A percentile compares a stretch with the other conserved stretches of the same genome.
Conservation (phyloP, 352 stramenopile species). For the Globisporangium solare region DNA sequence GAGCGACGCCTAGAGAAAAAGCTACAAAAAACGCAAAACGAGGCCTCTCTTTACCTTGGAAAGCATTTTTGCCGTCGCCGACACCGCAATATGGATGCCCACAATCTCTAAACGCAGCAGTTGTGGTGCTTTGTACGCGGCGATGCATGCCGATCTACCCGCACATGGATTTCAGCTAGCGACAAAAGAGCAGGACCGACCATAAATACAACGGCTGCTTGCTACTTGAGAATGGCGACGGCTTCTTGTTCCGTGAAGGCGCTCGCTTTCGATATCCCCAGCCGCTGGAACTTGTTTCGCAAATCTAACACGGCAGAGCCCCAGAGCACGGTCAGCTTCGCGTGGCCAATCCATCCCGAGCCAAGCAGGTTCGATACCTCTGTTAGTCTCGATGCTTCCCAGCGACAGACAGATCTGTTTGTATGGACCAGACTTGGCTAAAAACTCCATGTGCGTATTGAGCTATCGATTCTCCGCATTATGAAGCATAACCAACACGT, state of each 20-base stretch:
- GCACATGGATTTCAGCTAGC: slow-evolving; percentile 2
- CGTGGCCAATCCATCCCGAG: not conserved
- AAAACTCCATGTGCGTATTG: slow-evolving; percentile 41
- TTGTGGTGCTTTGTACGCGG: slow-evolving; percentile 23
- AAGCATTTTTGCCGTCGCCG: slow-evolving; percentile 17
- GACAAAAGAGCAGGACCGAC: too few species aligned
- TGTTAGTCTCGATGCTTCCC: slow-evolving; percentile 35
- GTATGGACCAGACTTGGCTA: slow-evolving; percentile 26
- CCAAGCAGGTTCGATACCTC: slow-evolving; percentile 25
- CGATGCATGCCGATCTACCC: slow-evolving; percentile 21
- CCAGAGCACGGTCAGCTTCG: not conserved
- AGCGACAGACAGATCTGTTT: slow-evolving; percentile 46
- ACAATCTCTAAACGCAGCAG: slow-evolving; percentile 34
- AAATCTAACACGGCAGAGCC: slow-evolving; percentile 25
- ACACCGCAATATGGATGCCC: slow-evolving; percentile 22
- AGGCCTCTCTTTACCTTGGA: slow-evolving; percentile 20
- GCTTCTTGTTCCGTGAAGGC: slow-evolving; percentile 36
- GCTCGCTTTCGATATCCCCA: slow-evolving; percentile 38
- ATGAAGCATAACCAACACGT: not conserved
- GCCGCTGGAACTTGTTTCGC: slow-evolving; percentile 55
- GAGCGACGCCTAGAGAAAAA: not conserved
- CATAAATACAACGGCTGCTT: too few species aligned
- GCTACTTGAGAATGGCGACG: slow-evolving; percentile 28
- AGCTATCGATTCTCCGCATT: slow-evolving; percentile 22
- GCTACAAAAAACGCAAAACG: not conserved